A percentile compares a stretch with the other conserved stretches of the same genome.
Evolutionary conservation across 2,329 filamentous ascomycete species (phyloP).

Genomic region (Dothiorella sarmentorum): DNA sequence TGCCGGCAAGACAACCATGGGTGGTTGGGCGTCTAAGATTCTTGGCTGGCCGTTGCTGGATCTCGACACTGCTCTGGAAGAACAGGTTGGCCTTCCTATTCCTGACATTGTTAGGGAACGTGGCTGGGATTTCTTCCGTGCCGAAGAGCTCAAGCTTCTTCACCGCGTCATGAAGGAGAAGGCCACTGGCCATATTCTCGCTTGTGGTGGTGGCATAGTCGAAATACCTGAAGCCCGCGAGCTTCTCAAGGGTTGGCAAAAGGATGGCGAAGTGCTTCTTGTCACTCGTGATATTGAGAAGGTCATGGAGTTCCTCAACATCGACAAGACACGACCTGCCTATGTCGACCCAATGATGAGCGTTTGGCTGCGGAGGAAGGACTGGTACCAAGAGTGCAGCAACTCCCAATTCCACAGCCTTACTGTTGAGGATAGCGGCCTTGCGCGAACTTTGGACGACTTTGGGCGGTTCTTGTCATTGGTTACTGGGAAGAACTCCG

Average conservation of each 20-base stretch:
- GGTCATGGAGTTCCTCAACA: slow-evolving; percentile 82
- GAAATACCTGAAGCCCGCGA: slow-evolving; percentile 78
- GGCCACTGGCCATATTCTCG: slow-evolving; percentile 74
- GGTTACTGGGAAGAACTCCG: slow-evolving; percentile 59
- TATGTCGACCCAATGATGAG: slow-evolving; percentile 90
- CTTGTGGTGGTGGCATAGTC: slow-evolving; percentile 90
- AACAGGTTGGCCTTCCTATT: slow-evolving; percentile 68
- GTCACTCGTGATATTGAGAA: slow-evolving; percentile 85
- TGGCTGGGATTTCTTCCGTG: slow-evolving; percentile 88
- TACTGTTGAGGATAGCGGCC: slow-evolving; percentile 49
- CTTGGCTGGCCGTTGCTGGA: slow-evolving; percentile 78
- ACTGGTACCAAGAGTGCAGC: slow-evolving; percentile 89
- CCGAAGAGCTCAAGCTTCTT: slow-evolving; percentile 72
- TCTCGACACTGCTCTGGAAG: slow-evolving; percentile 83
- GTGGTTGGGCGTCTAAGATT: slow-evolving; percentile 75
- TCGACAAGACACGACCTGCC: slow-evolving; percentile 86
- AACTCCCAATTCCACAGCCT: slow-evolving; percentile 92
- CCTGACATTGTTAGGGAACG: slow-evolving; percentile 75
- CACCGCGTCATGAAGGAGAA: slow-evolving; percentile 71
- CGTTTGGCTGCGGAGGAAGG: slow-evolving; percentile 84
- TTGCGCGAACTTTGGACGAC: slow-evolving; percentile 59
- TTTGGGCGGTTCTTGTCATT: slow-evolving; percentile 70
- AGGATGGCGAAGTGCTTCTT: slow-evolving; percentile 75
- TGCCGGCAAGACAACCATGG: slow-evolving; percentile 92
- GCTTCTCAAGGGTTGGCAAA: slow-evolving; percentile 69